Evolutionary conservation across 1,284 basidiomycete species (phyloP).

Genomic region (Boletus smithii): DNA sequence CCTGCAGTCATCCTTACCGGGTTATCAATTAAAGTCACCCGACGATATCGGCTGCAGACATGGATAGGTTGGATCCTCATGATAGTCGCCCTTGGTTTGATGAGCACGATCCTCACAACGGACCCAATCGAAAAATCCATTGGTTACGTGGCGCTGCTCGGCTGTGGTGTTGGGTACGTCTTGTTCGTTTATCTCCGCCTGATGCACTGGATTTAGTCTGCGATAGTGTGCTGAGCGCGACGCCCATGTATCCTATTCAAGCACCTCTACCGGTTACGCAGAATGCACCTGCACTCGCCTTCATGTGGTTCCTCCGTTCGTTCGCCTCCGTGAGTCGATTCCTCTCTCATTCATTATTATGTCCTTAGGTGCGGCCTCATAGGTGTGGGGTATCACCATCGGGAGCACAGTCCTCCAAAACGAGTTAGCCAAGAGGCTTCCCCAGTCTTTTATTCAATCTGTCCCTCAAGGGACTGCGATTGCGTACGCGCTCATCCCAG

Average conservation of each 20-base stretch:
- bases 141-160: neutral
- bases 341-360: too few species aligned
- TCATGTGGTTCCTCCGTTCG: constrained; percentile 33
- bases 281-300: constrained; percentile 35
- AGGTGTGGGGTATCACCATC: constrained; percentile 35
- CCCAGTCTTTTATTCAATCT: constrained; percentile 18
- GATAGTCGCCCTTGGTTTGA: constrained; percentile 3
- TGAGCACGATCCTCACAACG: constrained; percentile 1
- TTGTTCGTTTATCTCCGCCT: neutral
- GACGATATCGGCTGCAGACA: constrained; percentile 11
- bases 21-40: constrained; percentile 1
- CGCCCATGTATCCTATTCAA: constrained; percentile 28
- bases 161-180: constrained; percentile 10
- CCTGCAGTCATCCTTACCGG: neutral
- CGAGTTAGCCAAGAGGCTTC: constrained; percentile 26
- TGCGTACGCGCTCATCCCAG: constrained; percentile 10
- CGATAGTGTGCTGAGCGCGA: neutral
- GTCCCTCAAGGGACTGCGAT: constrained; percentile 11
- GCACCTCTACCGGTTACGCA: constrained; percentile 34
- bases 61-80: constrained; percentile 9
- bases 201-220: neutral
- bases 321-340: constrained; percentile 18
- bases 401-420: constrained; percentile 34
- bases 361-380: neutral
- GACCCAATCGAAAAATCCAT: neutral